These are phyloP conservation scores for Plicaturopsis crispa DNA, from an alignment of 768 basidiomycete species.

Conservation along the genomic window DNA sequence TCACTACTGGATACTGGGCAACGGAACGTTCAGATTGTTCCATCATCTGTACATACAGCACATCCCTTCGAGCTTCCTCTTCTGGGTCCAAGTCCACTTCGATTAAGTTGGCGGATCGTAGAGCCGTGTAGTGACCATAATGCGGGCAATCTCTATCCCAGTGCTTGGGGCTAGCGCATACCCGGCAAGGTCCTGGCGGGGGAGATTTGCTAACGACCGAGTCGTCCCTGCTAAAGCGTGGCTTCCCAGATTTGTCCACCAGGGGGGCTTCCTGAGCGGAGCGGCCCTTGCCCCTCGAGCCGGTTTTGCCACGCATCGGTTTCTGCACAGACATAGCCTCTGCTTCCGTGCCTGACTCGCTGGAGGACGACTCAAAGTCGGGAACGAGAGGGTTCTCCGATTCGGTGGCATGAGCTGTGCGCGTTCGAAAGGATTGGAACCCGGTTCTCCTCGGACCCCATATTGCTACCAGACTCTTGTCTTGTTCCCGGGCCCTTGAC, in stretches of 20 bases:
- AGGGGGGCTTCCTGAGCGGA: background rate
- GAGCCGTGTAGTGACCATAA: slow-evolving; percentile 7
- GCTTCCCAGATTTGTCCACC: background rate
- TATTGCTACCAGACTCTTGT: no score
- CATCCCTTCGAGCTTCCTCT: background rate
- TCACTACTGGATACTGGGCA: no score
- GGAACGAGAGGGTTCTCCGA: no score
- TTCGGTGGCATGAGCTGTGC: no score
- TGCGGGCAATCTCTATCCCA: slow-evolving; percentile 14
- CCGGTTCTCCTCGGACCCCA: no score
- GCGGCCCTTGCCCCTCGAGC: slow-evolving; percentile 1
- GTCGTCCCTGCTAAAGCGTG: background rate
- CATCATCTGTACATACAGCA: slow-evolving; percentile 11
- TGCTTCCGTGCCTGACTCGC: no score
- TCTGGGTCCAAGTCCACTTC: slow-evolving; percentile 4
- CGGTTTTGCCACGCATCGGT: background rate
- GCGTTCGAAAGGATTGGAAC: no score
- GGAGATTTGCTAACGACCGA: slow-evolving; percentile 4
- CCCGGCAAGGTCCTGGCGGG: slow-evolving; percentile 10
- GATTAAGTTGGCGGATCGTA: slow-evolving; percentile 5
- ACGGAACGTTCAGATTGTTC: slow-evolving; percentile 10
- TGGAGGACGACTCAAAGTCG: no score
- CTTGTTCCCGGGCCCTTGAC: no score
- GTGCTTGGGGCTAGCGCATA: slow-evolving; percentile 18
- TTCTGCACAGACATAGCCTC: no score